A percentile compares a stretch with the other conserved stretches of the same genome.
phyloP scores from a whole-genome alignment of 306 rosid genomes.

The Notholithocarpus densiflorus region DNA sequence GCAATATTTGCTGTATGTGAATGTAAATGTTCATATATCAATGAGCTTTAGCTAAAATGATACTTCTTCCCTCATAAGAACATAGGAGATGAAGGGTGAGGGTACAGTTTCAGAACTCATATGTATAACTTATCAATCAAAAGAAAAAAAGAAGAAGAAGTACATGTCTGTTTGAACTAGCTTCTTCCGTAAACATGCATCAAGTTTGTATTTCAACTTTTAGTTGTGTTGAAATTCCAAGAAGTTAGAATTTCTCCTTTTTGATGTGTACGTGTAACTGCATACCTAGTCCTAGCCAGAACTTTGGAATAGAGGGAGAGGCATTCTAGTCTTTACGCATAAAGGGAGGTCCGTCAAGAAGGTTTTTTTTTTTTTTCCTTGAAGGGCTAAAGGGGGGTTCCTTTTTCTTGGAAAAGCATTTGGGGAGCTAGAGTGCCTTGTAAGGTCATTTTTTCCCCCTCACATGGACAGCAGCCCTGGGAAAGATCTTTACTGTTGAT shows the following conservation, averaged over 20 bases:
- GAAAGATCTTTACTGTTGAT: too few species aligned
- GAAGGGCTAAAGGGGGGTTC: too few species aligned
- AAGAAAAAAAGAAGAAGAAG: too few species aligned
- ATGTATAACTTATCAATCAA: too few species aligned
- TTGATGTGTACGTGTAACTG: background rate
- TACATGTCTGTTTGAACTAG: background rate
- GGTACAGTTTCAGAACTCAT: too few species aligned
- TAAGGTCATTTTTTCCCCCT: too few species aligned
- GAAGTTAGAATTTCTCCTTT: background rate
- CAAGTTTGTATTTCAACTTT: background rate
- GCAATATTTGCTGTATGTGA: background rate
- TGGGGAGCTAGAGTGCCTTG: too few species aligned
- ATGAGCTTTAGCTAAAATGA: background rate
- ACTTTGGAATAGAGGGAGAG: background rate
- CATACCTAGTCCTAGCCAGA: background rate
- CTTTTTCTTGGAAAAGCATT: too few species aligned
- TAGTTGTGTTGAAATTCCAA: conserved; percentile 5
- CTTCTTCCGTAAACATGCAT: background rate
- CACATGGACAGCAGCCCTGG: too few species aligned
- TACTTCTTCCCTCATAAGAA: too few species aligned
- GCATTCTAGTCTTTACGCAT: background rate
- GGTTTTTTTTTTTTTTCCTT: background rate
- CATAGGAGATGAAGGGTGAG: too few species aligned
- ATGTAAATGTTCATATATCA: background rate
- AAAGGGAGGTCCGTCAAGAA: conserved; percentile 1